Base-by-base conservation (phyloP, 75 land plant genomes). In the Isoetes taiwanensis region DNA sequence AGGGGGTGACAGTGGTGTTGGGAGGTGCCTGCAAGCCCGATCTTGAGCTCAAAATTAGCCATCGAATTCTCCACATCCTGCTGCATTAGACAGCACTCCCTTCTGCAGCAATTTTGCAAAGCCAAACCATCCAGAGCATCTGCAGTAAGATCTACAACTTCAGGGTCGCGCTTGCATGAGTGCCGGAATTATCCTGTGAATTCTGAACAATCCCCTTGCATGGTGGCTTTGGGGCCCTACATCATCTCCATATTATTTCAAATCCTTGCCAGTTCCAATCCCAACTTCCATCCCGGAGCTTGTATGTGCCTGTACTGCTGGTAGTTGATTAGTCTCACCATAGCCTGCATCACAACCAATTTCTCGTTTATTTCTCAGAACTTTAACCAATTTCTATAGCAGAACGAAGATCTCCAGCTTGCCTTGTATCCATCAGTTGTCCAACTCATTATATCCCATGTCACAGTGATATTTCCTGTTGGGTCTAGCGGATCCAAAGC, bases 241-340 rank as follows among this genome's bases (percentile, higher is more conserved):
- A 75, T 73, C 29, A 19, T n/a, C n/a, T 26, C 84, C 73, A 74
- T 12, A 84, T 80, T 1, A 77, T 73, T 59, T 78, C 78, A 0
- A 72, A 30, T 4, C 61, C 56, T 6, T n/a, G 23, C 84, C 89
- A 84, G 12, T 27, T 20, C 89, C 84, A 80, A n/a, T 3, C 79
- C 57, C 30, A 80, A 34, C 30, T 23, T 75, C 85, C 89, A 84
- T 0, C 88, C 84, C 16, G 89, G 89, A 2, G 16, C 8, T 35
- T 78, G 79, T 0, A 84, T 53, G 48, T 81, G 81, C 25, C 84
- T 66, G 48, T 66, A 84, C 8, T 66, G 67, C 28, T 80, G 84
- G 68, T 58, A 63, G 57, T 84, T 84, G 48, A 37, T n/a, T 19
- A 84, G 34, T 11, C 72, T 50, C 11, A 84, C 75, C 52, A 9